Base-by-base conservation (phyloP, 1,284 basidiomycete genomes). In the Puccinia coronata region DNA sequence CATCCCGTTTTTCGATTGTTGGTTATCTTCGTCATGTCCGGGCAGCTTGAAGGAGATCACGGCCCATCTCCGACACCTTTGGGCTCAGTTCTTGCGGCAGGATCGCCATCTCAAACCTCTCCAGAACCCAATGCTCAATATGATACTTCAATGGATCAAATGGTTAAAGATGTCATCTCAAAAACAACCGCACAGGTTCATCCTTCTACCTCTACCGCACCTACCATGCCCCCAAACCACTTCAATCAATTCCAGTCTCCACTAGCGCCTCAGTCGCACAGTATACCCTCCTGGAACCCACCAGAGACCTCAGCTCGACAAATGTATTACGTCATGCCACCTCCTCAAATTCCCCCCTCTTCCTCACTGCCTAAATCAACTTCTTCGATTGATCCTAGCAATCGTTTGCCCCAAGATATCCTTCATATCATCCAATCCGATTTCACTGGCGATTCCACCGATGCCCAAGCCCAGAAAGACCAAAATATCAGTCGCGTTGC, bases 351-450 rank as follows among this genome's bases (percentile, higher is more conserved):
- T 39, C 25, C 31, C 20, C 28, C 49, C 49, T 39, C 31, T 67
- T 34, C 70, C 39, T 34, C 70, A 31, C n/a, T 51, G 12, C 47
- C 53, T 36, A 34, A 18, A 20, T 25, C 51, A 39, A 34, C 4
- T 1, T n/a, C 25, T 51, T 20, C 49, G 20, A 51, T n/a, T 25
- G 49, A 55, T 75, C 39, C 55, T 57, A 25, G 55, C 3, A 57
- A 14, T 57, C 36, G 41, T 47, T 31, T 80, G 36, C 78, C 78
- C 0, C 67, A 55, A 51, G 78, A 80, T 34, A 80, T 80, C 41
- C 31, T 80, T 4, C 78, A 80, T 23, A 80, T 80, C 43, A 49
- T 80, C 39, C 31, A 80, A 49, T 80, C 78, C 20, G 67, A 80
- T 51, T 80, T 80, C 36, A 63, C 69, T 9, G n/a, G 36, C 71